phyloP scores from a whole-genome alignment of 73 alveolate species.

The Paramecium caudatum region DNA sequence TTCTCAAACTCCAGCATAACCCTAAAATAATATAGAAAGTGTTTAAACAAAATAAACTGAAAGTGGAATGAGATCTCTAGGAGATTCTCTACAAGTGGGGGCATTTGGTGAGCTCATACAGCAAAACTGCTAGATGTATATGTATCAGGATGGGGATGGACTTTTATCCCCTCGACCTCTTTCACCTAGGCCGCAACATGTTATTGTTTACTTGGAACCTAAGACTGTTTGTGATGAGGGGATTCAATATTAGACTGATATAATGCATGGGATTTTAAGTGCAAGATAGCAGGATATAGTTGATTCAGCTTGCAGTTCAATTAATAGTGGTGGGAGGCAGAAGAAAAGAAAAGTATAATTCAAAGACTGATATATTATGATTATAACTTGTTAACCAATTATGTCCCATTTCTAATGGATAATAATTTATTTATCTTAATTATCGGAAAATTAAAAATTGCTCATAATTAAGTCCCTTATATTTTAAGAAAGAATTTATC shows the following conservation, averaged over 20 bases:
- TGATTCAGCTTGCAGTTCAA: conserved; percentile 9
- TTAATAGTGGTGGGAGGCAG: neutral
- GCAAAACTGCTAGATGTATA: neutral
- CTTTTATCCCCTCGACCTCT: neutral
- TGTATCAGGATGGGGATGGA: conserved; percentile 33
- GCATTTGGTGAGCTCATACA: neutral
- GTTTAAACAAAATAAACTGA: neutral
- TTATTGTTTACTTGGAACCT: conserved; percentile 43
- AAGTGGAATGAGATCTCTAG: conserved; percentile 1
- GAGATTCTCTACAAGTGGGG: neutral
- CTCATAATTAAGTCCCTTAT: too few relatives aligned
- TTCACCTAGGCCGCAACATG: conserved; percentile 40
- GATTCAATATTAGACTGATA: neutral
- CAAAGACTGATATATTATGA: too few relatives aligned
- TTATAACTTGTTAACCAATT: too few relatives aligned
- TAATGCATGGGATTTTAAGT: neutral
- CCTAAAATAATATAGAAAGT: neutral
- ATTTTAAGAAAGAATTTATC: too few relatives aligned
- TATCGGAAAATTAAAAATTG: too few relatives aligned
- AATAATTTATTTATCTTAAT: too few relatives aligned
- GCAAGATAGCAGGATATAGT: neutral
- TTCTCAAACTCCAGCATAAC: neutral
- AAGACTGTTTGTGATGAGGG: neutral
- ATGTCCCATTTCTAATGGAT: too few relatives aligned
- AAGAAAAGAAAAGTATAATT: conserved; percentile 5